These are phyloP conservation scores for Sarocladium strictum DNA, from an alignment of 2,329 filamentous ascomycete genomes.

Conservation along the genomic window DNA sequence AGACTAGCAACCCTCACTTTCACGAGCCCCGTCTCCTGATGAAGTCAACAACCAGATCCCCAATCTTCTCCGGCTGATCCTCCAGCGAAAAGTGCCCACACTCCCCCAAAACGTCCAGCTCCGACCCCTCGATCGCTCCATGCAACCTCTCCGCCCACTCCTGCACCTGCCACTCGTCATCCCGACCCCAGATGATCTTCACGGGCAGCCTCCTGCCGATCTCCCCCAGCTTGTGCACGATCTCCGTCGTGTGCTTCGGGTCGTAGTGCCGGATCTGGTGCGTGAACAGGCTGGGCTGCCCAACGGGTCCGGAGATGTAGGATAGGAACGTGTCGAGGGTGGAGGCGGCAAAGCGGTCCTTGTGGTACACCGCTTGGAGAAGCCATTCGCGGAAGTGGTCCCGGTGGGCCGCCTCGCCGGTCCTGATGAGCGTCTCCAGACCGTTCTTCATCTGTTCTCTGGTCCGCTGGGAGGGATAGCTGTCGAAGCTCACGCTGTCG, in stretches of 20 bases:
- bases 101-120: conserved; percentile 20
- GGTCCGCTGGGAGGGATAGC: conserved; percentile 26
- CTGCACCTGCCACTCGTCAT: conserved; percentile 25
- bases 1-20: not conserved
- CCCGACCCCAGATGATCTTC: conserved; percentile 23
- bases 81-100: conserved; percentile 25
- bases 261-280: conserved; percentile 27
- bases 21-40: not conserved
- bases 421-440: conserved; percentile 21
- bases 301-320: conserved; percentile 26
- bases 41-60: conserved; percentile 10
- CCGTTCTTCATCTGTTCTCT: conserved; percentile 23
- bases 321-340: conserved; percentile 20
- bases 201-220: conserved; percentile 14
- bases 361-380: conserved; percentile 17
- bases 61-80: conserved; percentile 20
- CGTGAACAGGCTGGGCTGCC: conserved; percentile 25
- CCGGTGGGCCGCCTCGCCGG: conserved; percentile 15
- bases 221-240: conserved; percentile 18
- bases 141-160: conserved; percentile 26
- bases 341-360: conserved; percentile 14
- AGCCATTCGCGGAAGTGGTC: conserved; percentile 23
- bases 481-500: conserved; percentile 26
- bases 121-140: conserved; percentile 22
- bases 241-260: conserved; percentile 26